A percentile compares a stretch with the other conserved stretches of the same genome.
Evolutionary conservation across 2,329 filamentous ascomycete species (phyloP).

Genomic region (Neopestalotiopsis rosae): DNA sequence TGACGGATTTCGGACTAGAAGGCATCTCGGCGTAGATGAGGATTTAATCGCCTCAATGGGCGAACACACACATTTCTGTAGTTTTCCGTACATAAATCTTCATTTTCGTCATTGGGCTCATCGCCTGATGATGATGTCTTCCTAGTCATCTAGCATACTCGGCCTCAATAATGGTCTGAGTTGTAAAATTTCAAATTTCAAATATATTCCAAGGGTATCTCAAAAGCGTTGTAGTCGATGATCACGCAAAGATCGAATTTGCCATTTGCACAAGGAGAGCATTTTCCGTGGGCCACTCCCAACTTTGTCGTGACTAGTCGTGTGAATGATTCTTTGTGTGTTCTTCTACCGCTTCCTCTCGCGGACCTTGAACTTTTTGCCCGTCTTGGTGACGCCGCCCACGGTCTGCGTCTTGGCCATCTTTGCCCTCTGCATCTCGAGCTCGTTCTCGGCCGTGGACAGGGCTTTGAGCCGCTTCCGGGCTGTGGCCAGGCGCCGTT

Average conservation of each 20-base stretch:
- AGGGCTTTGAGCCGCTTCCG: conserved; percentile 61
- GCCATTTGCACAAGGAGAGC: neutral
- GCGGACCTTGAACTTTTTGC: conserved; percentile 67
- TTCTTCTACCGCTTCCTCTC: conserved; percentile 61
- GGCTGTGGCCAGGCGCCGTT: conserved; percentile 53
- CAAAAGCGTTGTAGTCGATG: conserved; percentile 2
- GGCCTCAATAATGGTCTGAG: neutral
- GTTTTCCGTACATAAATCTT: neutral
- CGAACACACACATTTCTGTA: neutral
- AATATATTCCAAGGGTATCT: conserved; percentile 23
- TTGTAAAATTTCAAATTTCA: conserved; percentile 14
- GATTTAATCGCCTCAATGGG: neutral
- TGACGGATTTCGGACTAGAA: neutral
- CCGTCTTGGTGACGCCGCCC: conserved; percentile 62
- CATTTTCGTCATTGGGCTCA: neutral
- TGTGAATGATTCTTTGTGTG: neutral
- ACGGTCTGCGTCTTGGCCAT: conserved; percentile 71
- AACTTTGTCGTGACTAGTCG: neutral
- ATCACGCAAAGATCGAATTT: neutral
- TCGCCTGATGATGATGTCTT: neutral
- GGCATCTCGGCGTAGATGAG: neutral
- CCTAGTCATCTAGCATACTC: neutral
- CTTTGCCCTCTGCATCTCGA: conserved; percentile 64
- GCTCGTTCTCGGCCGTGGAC: conserved; percentile 58
- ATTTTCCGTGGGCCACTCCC: conserved; percentile 5